Base-by-base conservation (phyloP, 352 stramenopile genomes). In the Pythium aquatile region DNA sequence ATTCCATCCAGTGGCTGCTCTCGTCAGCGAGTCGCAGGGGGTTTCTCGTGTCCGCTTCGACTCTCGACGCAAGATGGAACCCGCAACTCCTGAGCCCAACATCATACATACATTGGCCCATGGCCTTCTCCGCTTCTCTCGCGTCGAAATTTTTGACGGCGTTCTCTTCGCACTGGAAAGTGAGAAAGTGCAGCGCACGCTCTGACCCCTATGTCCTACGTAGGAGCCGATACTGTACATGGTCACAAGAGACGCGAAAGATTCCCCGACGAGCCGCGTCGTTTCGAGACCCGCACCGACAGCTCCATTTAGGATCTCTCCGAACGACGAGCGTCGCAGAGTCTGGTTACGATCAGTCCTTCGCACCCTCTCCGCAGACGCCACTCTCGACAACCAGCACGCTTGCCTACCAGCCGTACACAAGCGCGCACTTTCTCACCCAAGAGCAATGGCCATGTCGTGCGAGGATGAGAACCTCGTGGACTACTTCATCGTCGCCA, bases 401-500 rank as follows among this genome's bases (percentile, higher is more conserved):
- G 11, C 7, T 16, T 47, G 1, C 39, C 13, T 17, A 42, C 4
- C 4, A 51, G 10, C 2, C 32, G 16, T 28, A 28, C 44, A 48
- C 37, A 24, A 20, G 17, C 51, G 20, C 26, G 3, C 9, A 33
- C 24, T 51, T 30, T 28, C 51, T 14, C 39, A 49, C 2, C 17
- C 37, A 37, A 37, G 30, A 47, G 6, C 54, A 42, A 40, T 40
- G 35, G 17, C 44, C 32, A 32, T 69, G 55, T 30, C 63, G 10
- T 47, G 55, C 51, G 55, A 68, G 3, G 66, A 73, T 33, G 60
- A 73, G 26, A 59, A 28, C 20, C 66, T 80, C 14, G 74, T 78
- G 0, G 76, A 84, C 61, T 70, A 75, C 54, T 83, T 85, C 55
- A 64, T 85, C 42, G 67, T 85, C 30, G 75, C 73, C 3, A 62